Base-by-base conservation (phyloP, 2,329 filamentous ascomycete genomes). In the Claviceps maximensis region DNA sequence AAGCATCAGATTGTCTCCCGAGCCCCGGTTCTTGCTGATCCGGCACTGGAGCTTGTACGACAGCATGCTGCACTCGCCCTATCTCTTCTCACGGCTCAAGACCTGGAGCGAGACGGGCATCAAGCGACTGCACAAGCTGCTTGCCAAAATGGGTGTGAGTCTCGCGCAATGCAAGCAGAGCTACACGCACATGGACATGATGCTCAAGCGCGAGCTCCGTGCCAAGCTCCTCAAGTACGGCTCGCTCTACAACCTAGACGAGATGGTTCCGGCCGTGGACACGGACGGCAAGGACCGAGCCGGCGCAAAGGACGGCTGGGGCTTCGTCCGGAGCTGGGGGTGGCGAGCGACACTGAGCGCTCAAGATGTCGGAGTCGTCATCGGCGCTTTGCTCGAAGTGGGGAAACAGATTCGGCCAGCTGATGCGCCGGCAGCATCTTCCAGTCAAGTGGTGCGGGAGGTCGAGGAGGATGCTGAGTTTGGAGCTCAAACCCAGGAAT, bases 181-280 rank as follows among this genome's bases (percentile, higher is more conserved):
- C 65, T 98, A 97, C 65, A 89, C 89, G 0, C 93, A 98, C 67
- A 97, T 98, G 90, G 91, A 97, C 69, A 94, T 96, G 83, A 84
- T 95, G 68, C 74, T 98, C 36, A 98, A 97, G 70, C 84, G 88
- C 5, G 87, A 88, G 31, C 71, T 97, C 31, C 83, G 91, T 44
- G 81, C 87, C 48, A 88, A 94, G 55, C 76, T 98, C 1, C 76
- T 96, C 21, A 91, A 91, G 62, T 97, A 95, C 64, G 90, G 90
- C 0, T 89, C 89, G 1, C 77, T 95, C 56, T 98, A 97, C 67
- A 93, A 94, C 29, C 78, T 98, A 1, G 90, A 97, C 58, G 93
- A 91, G 50, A 82, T 98, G 62, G 89, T 98, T 0, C 91, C 91
- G 1, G 81, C 84, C 4, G 79, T 84, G 12, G 83, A 86, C 55